Base-by-base conservation (phyloP, 148 eudicot genomes). In the Hydrangea macrophylla region DNA sequence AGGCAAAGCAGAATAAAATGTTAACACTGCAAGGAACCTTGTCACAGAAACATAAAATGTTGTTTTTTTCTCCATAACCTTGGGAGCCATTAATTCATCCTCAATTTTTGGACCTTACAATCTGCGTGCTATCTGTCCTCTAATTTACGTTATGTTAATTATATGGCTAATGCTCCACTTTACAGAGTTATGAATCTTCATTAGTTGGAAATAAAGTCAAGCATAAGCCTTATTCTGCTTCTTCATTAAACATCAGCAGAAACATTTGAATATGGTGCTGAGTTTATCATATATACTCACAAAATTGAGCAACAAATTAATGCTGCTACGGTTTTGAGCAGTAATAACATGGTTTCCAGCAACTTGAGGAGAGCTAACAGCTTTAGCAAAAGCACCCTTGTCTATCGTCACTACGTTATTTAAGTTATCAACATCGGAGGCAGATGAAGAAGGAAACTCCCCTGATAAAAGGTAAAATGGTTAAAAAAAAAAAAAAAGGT, bases 371-470 rank as follows among this genome's bases (percentile, higher is more conserved):
- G 97, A 91, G 64, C 75, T 81, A 39, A 78, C 85, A 75, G 72
- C 83, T 74, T 84, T 94, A 53, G 72, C 76, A 74, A 77, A 77
- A 76, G 83, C 77, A 76, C 68, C 83, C 83, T 91, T 94, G 79
- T 88, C 99, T 45, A 76, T 74, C 7, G 77, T 79, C 63, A 86
- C 76, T 71, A 78, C 82, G 75, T 89, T 81, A 87, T 87, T 88
- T 65, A 92, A 82, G 75, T 94, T 94, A 82, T 94, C 99, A 75
- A 94, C 71, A 65, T 90, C 99, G 35, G 99, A 94, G 66, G 95
- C 96, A 84, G 96, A 94, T 30, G 99, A 94, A 72, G 97, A 88
- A 79, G 99, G 97, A 9, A 97, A 90, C 73, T 94, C 99, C 69
- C 97, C 97, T 94, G 73, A 68, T 23, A 37, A 55, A 55, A 35